phyloP scores from a whole-genome alignment of 345 rosid species.

The Erysimum cheiranthoides region DNA sequence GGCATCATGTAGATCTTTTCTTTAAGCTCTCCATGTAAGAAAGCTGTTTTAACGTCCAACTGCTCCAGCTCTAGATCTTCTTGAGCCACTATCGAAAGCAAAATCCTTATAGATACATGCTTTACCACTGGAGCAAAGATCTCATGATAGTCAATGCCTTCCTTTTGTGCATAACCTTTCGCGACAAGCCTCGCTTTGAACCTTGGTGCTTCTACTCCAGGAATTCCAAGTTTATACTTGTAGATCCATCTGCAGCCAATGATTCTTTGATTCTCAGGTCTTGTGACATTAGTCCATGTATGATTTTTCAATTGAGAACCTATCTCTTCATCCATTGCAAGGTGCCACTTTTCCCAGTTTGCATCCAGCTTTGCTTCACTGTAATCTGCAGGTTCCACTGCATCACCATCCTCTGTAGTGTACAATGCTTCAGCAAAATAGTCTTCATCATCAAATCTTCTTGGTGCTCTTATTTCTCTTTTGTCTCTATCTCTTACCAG shows the following conservation, averaged over 20 bases:
- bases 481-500: background rate
- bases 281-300: background rate
- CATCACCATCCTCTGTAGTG: background rate
- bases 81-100: background rate
- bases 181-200: background rate
- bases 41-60: background rate
- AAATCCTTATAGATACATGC: background rate
- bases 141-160: background rate
- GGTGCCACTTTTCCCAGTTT: background rate
- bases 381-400: background rate
- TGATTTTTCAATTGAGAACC: background rate
- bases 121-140: background rate
- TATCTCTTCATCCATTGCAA: background rate
- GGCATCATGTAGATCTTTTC: background rate
- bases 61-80: background rate
- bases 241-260: background rate
- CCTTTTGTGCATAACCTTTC: background rate
- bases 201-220: background rate
- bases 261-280: background rate
- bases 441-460: background rate
- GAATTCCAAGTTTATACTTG: background rate
- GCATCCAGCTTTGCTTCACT: fast-evolving
- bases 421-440: background rate
- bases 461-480: background rate
- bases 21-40: background rate